phyloP scores from a whole-genome alignment of 306 rosid genomes.

The Psophocarpus tetragonolobus region DNA sequence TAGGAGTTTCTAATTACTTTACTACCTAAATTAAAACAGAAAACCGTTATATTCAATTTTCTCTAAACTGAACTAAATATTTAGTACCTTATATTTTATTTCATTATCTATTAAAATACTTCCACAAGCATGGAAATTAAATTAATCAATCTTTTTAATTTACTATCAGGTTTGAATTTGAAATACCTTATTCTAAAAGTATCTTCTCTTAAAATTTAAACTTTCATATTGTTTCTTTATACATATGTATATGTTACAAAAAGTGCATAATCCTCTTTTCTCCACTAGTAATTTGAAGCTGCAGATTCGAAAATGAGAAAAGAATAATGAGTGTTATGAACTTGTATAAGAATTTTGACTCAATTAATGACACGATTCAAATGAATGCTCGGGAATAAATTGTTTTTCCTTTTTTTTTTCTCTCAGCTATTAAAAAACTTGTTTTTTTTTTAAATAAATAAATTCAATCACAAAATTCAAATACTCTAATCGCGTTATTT shows the following conservation, averaged over 20 bases:
- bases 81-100: background rate
- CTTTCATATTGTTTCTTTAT: background rate
- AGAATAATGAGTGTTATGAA: background rate
- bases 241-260: background rate
- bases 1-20: background rate
- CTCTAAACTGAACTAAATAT: background rate
- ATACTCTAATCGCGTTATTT: background rate
- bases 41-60: background rate
- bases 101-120: background rate
- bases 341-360: background rate
- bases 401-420: background rate
- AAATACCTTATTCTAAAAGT: background rate
- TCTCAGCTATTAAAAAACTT: background rate
- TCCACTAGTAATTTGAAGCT: background rate
- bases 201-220: background rate
- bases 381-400: background rate
- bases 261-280: background rate
- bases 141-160: background rate
- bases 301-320: background rate
- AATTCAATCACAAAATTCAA: background rate
- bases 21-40: background rate
- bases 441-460: background rate
- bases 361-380: background rate
- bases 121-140: background rate
- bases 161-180: background rate